Base-by-base conservation (phyloP, 495 filamentous ascomycete genomes). In the Penicillium parvum region DNA sequence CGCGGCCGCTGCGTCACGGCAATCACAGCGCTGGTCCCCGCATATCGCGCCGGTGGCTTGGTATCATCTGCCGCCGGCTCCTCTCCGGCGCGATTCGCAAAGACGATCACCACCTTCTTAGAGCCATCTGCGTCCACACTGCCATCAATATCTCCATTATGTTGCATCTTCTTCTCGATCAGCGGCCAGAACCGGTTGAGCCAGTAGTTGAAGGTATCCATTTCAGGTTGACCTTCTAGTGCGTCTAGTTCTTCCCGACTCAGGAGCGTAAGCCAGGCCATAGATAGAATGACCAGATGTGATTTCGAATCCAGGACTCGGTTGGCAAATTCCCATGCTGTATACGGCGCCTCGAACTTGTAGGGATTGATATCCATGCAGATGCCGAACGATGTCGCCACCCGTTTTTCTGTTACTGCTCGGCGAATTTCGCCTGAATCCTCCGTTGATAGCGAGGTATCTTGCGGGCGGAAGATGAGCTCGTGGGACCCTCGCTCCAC, bases 201-300 rank as follows among this genome's bases (percentile, higher is more conserved):
- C 92, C 92, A 98, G 65, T 96, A 98, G 16, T 78, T 78, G 42
- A 96, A 72, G 0, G 88, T 94, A 39, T 87, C 79, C 57, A 86
- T 63, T 47, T 96, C 89, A 7, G 89, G 85, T 47, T 83, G 71
- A 1, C 41, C 69, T 62, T 65, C 60, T 45, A 63, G 64, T 47
- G 52, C 62, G 67, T 32, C 64, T n/a, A 72, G 58, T 28, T 62
- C 74, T 28, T 64, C 76, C 35, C 61, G 80, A 55, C 38, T 45
- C 18, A 72, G 48, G 6, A 65, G 56, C 3, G 85, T 86, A 27
- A 91, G 66, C 90, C 90, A 98, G 0, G 92, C 90, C 86, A 96
- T 96, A 11, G 79, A 79, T 16, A 96, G 44, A 38, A 95, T 76
- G 12, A 95, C 83, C 10, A 95, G 65, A 50, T 84, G 80, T 4